Evolutionary conservation across 345 rosid genomes (phyloP), one percentile per base, ranked within the genome.

Genomic region (Hirschfeldia incana): DNA sequence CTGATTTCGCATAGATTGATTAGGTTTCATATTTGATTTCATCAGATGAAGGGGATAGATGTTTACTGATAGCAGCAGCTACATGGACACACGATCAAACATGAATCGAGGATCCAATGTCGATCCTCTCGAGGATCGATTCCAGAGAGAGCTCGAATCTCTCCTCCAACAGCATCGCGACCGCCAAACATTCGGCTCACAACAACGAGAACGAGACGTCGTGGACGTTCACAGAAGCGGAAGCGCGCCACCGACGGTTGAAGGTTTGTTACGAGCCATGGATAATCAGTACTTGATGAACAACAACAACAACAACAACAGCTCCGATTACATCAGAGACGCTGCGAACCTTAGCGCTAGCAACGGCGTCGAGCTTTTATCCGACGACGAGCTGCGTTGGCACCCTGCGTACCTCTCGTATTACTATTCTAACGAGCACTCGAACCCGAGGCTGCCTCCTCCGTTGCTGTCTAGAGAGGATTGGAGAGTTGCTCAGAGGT

Each of bases 231-330:
- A 81, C 75, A 84, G 99, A 78, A 85, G 97, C 82, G 98, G 99
- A 30, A 93, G 97, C 81, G 99, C 99, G 0, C 97, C 97, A 1
- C 99, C 99, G 26, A 93, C 97, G 0, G 96, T 91, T 33, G 93
- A 95, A 81, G 99, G 98, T 76, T 90, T 97, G 32, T 80, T 88
- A 33, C 84, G 83, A 70, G 98, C 96, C 4, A 87, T 90, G 65
- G 95, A 87, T 58, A 79, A 91, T 79, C 90, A 91, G 32, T 88
- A 88, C 74, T 70, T 85, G 73, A 84, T 86, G 76, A 84, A 87
- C 75, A 74, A 49, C 65, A 83, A 87, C 51, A 8, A 29, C 30
- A 29, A 34, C 37, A 84, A 87, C 76, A 73, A 46, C 75, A 74
- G 28, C 59, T 75, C 85, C 39, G 86, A 77, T 70, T 76, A 64